Evolutionary conservation across 345 rosid genomes (phyloP).

Genomic region (Sisymbrium altissimum): DNA sequence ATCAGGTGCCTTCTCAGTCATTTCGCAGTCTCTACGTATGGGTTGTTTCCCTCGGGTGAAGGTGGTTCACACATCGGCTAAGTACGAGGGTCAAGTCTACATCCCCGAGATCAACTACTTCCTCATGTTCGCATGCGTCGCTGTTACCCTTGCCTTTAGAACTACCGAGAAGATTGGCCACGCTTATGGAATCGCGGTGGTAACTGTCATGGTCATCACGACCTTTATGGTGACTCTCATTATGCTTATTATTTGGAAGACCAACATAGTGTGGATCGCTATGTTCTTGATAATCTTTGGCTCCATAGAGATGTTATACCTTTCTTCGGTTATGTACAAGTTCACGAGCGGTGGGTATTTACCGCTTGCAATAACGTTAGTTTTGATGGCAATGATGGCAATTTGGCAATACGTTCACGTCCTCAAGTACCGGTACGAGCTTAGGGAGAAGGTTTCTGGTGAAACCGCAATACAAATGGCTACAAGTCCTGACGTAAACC

Average conservation of each 20-base stretch:
- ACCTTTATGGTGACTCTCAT: constrained; percentile 54
- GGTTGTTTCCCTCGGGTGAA: constrained; percentile 81
- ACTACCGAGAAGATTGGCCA: constrained; percentile 63
- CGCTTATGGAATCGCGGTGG: constrained; percentile 82
- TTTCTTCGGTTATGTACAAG: constrained; percentile 57
- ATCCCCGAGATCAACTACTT: constrained; percentile 79
- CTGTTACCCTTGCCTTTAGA: constrained; percentile 46
- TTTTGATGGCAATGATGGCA: constrained; percentile 54
- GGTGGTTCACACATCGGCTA: constrained; percentile 71
- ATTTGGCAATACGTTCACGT: constrained; percentile 64
- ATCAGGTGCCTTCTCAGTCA: constrained; percentile 63
- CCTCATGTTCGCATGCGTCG: constrained; percentile 66
- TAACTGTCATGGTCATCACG: constrained; percentile 61
- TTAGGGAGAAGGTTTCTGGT: constrained; percentile 53
- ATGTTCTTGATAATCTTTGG: constrained; percentile 43
- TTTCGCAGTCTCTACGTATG: constrained; percentile 57
- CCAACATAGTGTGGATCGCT: constrained; percentile 36
- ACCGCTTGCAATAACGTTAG: constrained; percentile 42
- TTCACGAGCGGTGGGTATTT: constrained; percentile 59
- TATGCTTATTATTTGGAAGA: constrained; percentile 75
- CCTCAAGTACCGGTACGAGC: constrained; percentile 48
- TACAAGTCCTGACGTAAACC: constrained; percentile 33
- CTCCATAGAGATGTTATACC: constrained; percentile 40
- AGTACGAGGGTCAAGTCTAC: constrained; percentile 82
- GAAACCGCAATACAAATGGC: constrained; percentile 43